These are phyloP conservation scores for barrel medic (Medicago truncatula) DNA, from an alignment of 306 rosid species.

Conservation along the genomic window MtrunA17r5.0-ANR NC_053045.1:44200001-44200500, in stretches of 20 bases:
- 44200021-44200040: background rate
- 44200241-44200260: background rate
- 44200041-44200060: background rate
- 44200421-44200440: background rate
- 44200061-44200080: background rate
- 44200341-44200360: background rate
- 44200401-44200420: background rate
- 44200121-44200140: background rate
- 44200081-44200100: background rate
- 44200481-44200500: background rate
- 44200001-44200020: background rate
- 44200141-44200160: constrained; percentile 3
- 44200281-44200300: background rate
- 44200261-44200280: too few species aligned
- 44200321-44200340: background rate
- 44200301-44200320: background rate
- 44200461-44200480: background rate
- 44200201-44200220: background rate
- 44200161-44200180: background rate
- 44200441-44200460: constrained; percentile 1
- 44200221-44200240: background rate
- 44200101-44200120: background rate
- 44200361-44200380: constrained; percentile 3
- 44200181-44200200: background rate
- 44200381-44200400: background rate